Percentiles rank a stretch among this genome's conserved stretches.
Conservation (phyloP, 108 stramenopile species). For the Schizochytrium sp. region DNA sequence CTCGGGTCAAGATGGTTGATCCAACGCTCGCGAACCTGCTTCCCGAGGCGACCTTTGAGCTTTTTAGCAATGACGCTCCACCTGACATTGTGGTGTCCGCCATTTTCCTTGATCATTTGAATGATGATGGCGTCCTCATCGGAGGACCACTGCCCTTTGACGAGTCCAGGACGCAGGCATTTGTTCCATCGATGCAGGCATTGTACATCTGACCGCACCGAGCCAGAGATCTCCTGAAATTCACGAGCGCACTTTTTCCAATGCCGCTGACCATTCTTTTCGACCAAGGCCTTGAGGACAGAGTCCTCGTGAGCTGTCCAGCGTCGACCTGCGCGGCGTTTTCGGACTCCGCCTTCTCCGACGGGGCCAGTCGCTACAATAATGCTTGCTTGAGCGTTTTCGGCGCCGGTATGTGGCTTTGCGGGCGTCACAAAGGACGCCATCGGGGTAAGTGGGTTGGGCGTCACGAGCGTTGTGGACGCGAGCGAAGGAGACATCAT, state of each 20-base stretch:
- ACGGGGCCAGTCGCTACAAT: neutral
- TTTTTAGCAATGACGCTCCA: slow-evolving; percentile 84
- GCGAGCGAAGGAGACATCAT: neutral
- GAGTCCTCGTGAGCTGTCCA: slow-evolving; percentile 86
- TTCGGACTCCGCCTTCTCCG: neutral
- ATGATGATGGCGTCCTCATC: slow-evolving; percentile 75
- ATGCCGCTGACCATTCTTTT: slow-evolving; percentile 58
- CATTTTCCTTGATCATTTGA: slow-evolving; percentile 45
- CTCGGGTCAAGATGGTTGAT: slow-evolving; percentile 92
- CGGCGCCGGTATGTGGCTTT: neutral
- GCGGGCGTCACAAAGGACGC: neutral
- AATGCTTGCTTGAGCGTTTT: neutral
- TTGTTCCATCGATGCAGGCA: slow-evolving; percentile 23
- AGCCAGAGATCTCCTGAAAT: slow-evolving; percentile 39
- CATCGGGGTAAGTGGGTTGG: neutral
- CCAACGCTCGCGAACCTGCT: slow-evolving; percentile 97
- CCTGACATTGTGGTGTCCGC: slow-evolving; percentile 53
- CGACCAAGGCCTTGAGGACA: slow-evolving; percentile 62
- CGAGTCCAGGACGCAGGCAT: slow-evolving; percentile 47
- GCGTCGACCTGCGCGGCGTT: slow-evolving; percentile 37
- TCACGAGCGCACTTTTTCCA: slow-evolving; percentile 65
- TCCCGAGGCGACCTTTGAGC: slow-evolving; percentile 86
- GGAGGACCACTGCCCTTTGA: slow-evolving; percentile 65
- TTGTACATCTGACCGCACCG: slow-evolving; percentile 1
- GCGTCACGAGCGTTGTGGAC: neutral